Base-by-base conservation (phyloP, 805 yeast genomes). In the Ogataea siamensis region DNA sequence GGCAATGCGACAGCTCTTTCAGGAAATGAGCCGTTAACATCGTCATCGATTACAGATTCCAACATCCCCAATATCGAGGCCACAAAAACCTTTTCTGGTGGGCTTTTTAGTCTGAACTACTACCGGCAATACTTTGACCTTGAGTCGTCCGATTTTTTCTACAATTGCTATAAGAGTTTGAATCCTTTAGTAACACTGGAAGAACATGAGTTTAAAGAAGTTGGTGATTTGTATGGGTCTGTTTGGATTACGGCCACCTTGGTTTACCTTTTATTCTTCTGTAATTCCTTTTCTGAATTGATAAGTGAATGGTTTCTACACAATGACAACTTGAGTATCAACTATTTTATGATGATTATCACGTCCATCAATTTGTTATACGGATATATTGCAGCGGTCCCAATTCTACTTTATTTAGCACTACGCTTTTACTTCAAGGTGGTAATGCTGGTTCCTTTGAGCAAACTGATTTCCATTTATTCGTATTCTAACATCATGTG, bases 181-280 rank as follows among this genome's bases (percentile, higher is more conserved):
- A 81, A 83, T 49, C 84, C 89, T 12, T 47, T 71, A 27, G 53
- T 62, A 47, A 45, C 52, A 11, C 54, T 59, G 7, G 29, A 50
- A 10, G 67, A 59, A 22, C 69, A 52, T 15, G 62, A 45, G 48
- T 67, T 49, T 67, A 68, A 69, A 26, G 67, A 69, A 11, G 40
- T 47, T 37, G 76, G 82, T 3, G 98, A 89, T 53, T 63, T 89
- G 37, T 91, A 87, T 58, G 96, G 96, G 0, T 83, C 94, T 6
- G 67, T 87, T 13, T 89, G 98, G 98, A 79, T 89, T 29, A 84
- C 91, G 9, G 87, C 88, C 0, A 83, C 95, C 0, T 75, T 87
- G 34, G 77, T 86, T 1, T 76, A 85, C 47, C 66, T 81, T 21
- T 68, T 86, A 57, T 88, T 88, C 62, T 79, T 87, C 41, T 73